phyloP scores from a whole-genome alignment of 148 eudicot species.

The Fallopia convolvulus region DNA sequence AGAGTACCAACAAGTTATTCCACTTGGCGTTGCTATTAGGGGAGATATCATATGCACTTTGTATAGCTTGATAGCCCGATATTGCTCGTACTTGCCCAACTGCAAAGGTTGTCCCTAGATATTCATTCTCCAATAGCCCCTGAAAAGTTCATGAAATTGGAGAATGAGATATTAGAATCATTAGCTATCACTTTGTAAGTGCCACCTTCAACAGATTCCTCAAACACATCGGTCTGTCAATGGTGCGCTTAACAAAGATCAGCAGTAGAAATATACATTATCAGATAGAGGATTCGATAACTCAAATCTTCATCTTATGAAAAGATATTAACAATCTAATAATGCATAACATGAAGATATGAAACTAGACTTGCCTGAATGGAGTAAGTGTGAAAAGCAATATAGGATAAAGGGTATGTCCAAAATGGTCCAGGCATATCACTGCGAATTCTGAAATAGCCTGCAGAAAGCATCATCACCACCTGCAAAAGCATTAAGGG shows the following conservation, averaged over 20 bases:
- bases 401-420: conserved; percentile 82
- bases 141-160: conserved; percentile 14
- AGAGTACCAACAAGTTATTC: conserved; percentile 67
- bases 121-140: conserved; percentile 96
- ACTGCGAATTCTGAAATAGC: conserved; percentile 84
- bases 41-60: conserved; percentile 60
- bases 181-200: background rate
- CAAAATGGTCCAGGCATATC: conserved; percentile 74
- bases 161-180: background rate
- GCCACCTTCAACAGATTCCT: too few species aligned
- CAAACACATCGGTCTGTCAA: too few species aligned
- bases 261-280: too few species aligned
- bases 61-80: conserved; percentile 80
- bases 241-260: too few species aligned
- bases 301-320: too few species aligned
- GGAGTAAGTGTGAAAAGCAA: conserved; percentile 86
- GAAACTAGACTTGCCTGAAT: conserved; percentile 62
- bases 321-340: too few species aligned
- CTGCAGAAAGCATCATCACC: conserved; percentile 92
- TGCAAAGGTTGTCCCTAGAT: conserved; percentile 53
- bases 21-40: conserved; percentile 57
- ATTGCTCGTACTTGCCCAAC: conserved; percentile 86
- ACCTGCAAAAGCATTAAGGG: conserved; percentile 37
- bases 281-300: too few species aligned
- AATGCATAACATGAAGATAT: too few species aligned